Percentiles rank a stretch among this genome's conserved stretches.
Evolutionary conservation across 768 basidiomycete genomes (phyloP).

Genomic region (Collybiopsis luxurians): DNA sequence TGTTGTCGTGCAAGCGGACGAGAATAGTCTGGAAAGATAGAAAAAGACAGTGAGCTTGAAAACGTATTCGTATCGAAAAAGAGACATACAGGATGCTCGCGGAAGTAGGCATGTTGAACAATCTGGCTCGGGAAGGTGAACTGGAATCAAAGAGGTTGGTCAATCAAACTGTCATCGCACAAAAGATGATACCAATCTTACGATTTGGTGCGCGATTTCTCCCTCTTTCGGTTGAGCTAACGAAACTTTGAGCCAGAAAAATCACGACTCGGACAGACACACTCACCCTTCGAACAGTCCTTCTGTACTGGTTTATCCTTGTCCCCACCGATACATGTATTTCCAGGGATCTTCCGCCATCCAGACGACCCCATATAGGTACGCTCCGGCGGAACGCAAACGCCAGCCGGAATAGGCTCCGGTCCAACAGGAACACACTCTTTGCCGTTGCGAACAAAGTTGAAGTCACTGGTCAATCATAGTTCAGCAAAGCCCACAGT

Average conservation of each 20-base stretch:
- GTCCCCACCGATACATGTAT: conserved; percentile 75
- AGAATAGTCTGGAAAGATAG: conserved; percentile 63
- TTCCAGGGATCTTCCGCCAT: conserved; percentile 88
- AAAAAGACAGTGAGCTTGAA: no score
- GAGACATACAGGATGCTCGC: conserved; percentile 56
- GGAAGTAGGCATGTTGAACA: conserved; percentile 82
- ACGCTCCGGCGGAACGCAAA: conserved; percentile 58
- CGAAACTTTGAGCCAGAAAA: no score
- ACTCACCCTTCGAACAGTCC: conserved; percentile 76
- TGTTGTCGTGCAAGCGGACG: conserved; percentile 70
- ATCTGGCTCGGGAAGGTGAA: conserved; percentile 65
- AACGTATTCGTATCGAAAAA: background rate
- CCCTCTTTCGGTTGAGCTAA: conserved; percentile 81
- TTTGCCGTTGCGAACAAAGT: conserved; percentile 71
- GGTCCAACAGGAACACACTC: conserved; percentile 84
- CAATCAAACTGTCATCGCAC: background rate
- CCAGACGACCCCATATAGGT: conserved; percentile 88
- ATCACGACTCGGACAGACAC: background rate
- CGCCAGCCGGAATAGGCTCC: conserved; percentile 78
- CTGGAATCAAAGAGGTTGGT: conserved; percentile 35
- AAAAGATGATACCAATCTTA: conserved; percentile 31
- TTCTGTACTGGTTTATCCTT: conserved; percentile 74
- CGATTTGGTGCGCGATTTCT: conserved; percentile 69
- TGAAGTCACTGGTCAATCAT: conserved; percentile 68
- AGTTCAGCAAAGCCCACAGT: background rate